A percentile compares a stretch with the other conserved stretches of the same genome.
Evolutionary conservation across 2,329 filamentous ascomycete genomes (phyloP).

Genomic region (Ophiosphaerella herpotricha): DNA sequence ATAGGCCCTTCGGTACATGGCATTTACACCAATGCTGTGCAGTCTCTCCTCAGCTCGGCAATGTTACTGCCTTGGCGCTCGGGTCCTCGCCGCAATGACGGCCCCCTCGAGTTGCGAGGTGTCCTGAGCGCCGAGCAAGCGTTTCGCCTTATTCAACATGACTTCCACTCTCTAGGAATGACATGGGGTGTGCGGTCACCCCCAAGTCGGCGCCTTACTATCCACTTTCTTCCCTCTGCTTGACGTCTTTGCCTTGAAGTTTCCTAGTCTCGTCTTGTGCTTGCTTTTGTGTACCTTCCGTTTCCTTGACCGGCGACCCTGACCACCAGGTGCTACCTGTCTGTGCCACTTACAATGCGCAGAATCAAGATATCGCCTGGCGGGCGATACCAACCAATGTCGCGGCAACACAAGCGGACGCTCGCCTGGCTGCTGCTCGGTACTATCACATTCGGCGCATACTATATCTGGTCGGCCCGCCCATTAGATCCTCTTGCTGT

Average conservation of each 20-base stretch:
- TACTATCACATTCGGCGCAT: constrained; percentile 29
- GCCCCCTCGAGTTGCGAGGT: constrained; percentile 12
- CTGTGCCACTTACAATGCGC: constrained; percentile 25
- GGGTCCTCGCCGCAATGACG: not conserved
- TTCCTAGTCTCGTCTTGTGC: not conserved
- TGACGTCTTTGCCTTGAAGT: constrained; percentile 1
- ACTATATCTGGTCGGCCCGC: constrained; percentile 33
- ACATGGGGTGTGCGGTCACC: too few species aligned
- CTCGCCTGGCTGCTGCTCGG: constrained; percentile 30
- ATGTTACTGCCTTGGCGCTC: constrained; percentile 17
- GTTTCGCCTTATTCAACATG: constrained; percentile 2
- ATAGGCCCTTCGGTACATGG: not conserved
- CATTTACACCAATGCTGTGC: not conserved
- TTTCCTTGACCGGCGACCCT: not conserved
- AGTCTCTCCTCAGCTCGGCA: constrained; percentile 12
- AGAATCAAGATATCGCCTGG: constrained; percentile 34
- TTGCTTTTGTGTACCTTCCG: not conserved
- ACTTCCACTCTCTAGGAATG: not conserved
- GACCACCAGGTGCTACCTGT: not conserved
- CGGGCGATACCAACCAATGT: constrained; percentile 30
- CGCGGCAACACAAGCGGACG: constrained; percentile 35
- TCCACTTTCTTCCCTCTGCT: not conserved
- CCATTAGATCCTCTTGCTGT: constrained; percentile 37
- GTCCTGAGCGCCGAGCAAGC: constrained; percentile 12
- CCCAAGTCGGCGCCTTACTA: too few species aligned